Base-by-base conservation (phyloP, 1,284 basidiomycete species). In the Irpex lacteus region DNA sequence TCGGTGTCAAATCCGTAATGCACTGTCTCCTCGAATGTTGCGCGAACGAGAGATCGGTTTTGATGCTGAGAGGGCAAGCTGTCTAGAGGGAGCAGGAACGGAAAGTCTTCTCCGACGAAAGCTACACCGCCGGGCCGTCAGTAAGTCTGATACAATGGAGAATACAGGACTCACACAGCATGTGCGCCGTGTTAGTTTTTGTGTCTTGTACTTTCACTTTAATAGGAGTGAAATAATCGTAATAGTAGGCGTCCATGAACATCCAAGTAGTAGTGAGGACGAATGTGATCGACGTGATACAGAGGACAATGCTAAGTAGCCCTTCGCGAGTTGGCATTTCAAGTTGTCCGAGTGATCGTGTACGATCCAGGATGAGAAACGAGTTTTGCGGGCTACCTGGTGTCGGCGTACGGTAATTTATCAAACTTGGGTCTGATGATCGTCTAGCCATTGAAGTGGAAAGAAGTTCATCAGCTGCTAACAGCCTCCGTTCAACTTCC, bases 11-110 rank as follows among this genome's bases (percentile, higher is more conserved):
- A 49, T 11, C 63, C 11, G 60, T 66, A 70, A 32, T 68, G 71
- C 9, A 69, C 67, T 40, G 60, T 69, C 44, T 72, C 71, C 55
- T 72, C 68, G 50, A 53, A 53, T 19, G 18, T 53, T 19, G 18
- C 18, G n/a, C 50, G 50, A 19, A 53, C 50, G n/a, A 53, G 50
- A 53, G n/a, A 18, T 8, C 11, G 18, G 18, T 18, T 53, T 18
- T 21, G 50, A 53, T 19, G 5, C 11, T 9, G 9, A 15, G 21
- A 9, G 7, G 18, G 50, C 18, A 53, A 9, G 21, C 18, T 18
- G 50, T 53, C 5, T 6, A 53, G 18, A 18, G 18, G 9, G 5
- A 53, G 50, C 18, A 19, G 50, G 21, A 53, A 53, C 9, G 50
- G 50, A 9, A 26, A 18, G 50, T 53, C 50, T 18, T 53, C 50